Evolutionary conservation across 176 grass and related monocot species (phyloP).

Genomic region (Melocanna baccifera): DNA sequence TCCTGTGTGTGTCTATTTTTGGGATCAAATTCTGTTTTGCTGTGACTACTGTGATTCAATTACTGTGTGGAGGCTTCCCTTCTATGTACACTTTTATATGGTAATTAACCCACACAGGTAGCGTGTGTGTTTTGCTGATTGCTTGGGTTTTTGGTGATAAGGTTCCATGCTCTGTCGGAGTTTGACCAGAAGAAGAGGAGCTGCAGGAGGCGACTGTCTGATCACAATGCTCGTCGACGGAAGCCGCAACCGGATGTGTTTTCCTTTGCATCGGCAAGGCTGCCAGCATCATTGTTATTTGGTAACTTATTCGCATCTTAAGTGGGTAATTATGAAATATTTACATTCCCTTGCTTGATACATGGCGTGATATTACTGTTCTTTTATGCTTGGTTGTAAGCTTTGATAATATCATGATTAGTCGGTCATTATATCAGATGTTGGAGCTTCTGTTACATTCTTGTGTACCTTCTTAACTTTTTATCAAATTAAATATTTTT

Average conservation of each 20-base stretch:
- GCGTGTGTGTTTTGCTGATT: constrained; percentile 20
- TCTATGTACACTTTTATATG: neutral
- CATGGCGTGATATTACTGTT: neutral
- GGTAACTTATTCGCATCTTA: constrained; percentile 39
- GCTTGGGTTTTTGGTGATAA: constrained; percentile 42
- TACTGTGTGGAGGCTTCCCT: constrained; percentile 15
- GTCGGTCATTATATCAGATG: neutral
- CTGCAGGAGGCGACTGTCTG: constrained; percentile 73
- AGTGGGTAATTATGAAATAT: neutral
- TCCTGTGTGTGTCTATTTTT: constrained; percentile 19
- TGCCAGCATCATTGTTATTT: constrained; percentile 45
- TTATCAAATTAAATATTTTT: constrained; percentile 14
- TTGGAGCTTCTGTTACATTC: neutral
- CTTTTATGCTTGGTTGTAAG: neutral
- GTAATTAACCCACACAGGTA: neutral
- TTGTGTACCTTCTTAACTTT: neutral
- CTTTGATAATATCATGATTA: neutral
- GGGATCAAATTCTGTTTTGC: constrained; percentile 6
- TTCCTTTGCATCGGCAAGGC: constrained; percentile 44
- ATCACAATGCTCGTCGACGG: constrained; percentile 73
- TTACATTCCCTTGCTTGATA: neutral
- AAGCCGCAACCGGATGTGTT: constrained; percentile 57
- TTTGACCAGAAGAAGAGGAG: constrained; percentile 87
- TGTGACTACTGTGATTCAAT: constrained; percentile 16
- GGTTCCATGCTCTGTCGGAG: constrained; percentile 69